Base-by-base conservation (phyloP, 495 filamentous ascomycete genomes). In the Trichoderma asperelloides region DNA sequence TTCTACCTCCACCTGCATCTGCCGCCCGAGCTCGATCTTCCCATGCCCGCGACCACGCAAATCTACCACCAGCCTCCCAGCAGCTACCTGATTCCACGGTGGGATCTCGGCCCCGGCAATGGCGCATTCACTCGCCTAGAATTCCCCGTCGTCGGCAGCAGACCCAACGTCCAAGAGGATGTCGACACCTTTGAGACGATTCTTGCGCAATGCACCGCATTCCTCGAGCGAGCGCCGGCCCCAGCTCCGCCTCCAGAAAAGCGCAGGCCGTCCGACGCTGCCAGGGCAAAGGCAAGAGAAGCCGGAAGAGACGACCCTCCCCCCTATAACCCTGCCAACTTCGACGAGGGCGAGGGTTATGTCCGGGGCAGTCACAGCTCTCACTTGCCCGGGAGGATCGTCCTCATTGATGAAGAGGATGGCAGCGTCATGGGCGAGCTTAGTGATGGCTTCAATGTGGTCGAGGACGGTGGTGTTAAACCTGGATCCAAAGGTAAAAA, bases 181-280 rank as follows among this genome's bases (percentile, higher is more conserved):
- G 82, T 96, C 30, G 93, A 97, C 75, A 97, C 93, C 0, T 97
- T 97, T 72, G 93, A 97, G 80, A 96, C 93, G 3, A 97, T 97
- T 66, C 82, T 97, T 47, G 93, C 93, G 33, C 93, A 97, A 77
- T 97, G 93, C 74, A 97, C 93, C 15, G 92, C 93, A 0, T 97
- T 97, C 75, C 83, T 94, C 11, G 93, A 96, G 72, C 86, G 91
- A 43, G 87, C 89, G 7, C 64, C 40, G 21, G 39, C 62, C 9
- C 62, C 62, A 28, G 57, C 40, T 11, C 55, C 55, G 1, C 79
- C 87, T 27, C 81, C 86, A 3, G 84, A 89, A 2, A 83, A 80
- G 67, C 69, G 67, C 37, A 66, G 64, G 37, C 78, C 81, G 37
- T 70, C 71, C 27, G 43, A 49, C 7, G 64, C 39, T 28, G 64